Conservation (phyloP, 2,329 filamentous ascomycete species). For the Rhexocercosporidium sp. region DNA sequence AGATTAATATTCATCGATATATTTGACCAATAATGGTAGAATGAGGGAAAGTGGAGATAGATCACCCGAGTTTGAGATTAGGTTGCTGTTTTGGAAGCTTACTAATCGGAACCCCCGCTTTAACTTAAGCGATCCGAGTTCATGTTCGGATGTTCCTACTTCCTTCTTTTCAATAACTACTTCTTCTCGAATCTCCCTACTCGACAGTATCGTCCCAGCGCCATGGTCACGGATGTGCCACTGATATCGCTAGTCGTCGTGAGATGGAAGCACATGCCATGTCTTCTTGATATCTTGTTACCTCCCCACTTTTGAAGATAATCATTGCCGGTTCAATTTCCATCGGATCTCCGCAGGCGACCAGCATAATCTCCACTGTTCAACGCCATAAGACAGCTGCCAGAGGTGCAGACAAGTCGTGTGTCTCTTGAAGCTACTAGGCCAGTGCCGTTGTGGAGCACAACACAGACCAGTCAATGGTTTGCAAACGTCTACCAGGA, state of each 20-base stretch:
- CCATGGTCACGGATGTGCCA: not conserved
- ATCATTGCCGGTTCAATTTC: conserved; percentile 1
- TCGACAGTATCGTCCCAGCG: not conserved
- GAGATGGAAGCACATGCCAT: not conserved
- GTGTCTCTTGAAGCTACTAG: not conserved
- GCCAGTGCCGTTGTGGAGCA: not conserved
- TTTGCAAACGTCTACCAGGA: not conserved
- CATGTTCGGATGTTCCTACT: too few relatives aligned
- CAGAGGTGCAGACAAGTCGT: not conserved
- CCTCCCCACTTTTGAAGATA: not conserved
- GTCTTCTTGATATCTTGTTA: not conserved
- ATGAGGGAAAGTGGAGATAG: too few relatives aligned
- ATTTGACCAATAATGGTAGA: too few relatives aligned
- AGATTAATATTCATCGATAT: too few relatives aligned
- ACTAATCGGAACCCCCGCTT: too few relatives aligned
- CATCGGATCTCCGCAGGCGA: conserved; percentile 13
- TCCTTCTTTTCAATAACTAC: not conserved
- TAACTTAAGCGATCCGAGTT: too few relatives aligned
- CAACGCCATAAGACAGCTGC: not conserved
- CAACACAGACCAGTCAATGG: not conserved
- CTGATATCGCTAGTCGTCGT: not conserved
- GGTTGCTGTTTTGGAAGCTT: too few relatives aligned
- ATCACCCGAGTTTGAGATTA: too few relatives aligned
- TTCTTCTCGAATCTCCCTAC: not conserved
- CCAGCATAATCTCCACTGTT: not conserved